These are phyloP conservation scores for Pythium rishiriense DNA, from an alignment of 352 stramenopile genomes.

Conservation along the genomic window DNA sequence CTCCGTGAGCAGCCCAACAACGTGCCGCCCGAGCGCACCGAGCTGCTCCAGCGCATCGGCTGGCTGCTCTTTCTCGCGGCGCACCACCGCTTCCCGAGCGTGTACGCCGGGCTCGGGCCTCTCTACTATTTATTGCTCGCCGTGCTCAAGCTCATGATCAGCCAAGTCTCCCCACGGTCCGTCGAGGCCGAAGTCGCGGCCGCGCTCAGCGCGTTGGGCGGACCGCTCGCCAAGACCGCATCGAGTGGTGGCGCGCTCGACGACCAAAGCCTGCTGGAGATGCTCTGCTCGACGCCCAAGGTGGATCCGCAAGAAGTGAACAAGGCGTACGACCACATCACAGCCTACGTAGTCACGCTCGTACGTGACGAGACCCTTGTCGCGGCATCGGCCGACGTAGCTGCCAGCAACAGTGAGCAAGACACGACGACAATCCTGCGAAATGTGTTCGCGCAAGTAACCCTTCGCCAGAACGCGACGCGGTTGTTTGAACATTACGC, in stretches of 20 bases:
- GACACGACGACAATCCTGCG: constrained; percentile 4
- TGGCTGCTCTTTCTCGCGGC: constrained; percentile 79
- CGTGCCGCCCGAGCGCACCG: constrained; percentile 25
- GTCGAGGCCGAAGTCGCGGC: constrained; percentile 81
- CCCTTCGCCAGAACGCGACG: constrained; percentile 27
- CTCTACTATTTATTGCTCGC: constrained; percentile 80
- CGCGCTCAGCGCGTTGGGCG: constrained; percentile 70
- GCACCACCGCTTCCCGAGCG: constrained; percentile 38
- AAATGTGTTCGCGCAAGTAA: constrained; percentile 12
- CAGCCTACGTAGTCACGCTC: constrained; percentile 9
- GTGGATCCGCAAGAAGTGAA: constrained; percentile 29
- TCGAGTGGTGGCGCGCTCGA: constrained; percentile 1
- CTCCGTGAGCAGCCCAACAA: constrained; percentile 21
- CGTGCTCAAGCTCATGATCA: constrained; percentile 68
- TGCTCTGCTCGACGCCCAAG: constrained; percentile 33
- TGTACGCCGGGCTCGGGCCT: constrained; percentile 62
- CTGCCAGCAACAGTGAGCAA: neutral
- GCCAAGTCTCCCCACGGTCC: constrained; percentile 37
- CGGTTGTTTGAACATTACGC: constrained; percentile 30
- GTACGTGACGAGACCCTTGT: constrained; percentile 23
- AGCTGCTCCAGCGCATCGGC: constrained; percentile 59
- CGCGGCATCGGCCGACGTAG: neutral
- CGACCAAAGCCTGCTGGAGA: constrained; percentile 30
- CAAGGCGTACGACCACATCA: constrained; percentile 18
- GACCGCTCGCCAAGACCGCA: constrained; percentile 8